Base-by-base conservation (phyloP, 106 monocot species). In the Dioscorea zingiberensis region DNA sequence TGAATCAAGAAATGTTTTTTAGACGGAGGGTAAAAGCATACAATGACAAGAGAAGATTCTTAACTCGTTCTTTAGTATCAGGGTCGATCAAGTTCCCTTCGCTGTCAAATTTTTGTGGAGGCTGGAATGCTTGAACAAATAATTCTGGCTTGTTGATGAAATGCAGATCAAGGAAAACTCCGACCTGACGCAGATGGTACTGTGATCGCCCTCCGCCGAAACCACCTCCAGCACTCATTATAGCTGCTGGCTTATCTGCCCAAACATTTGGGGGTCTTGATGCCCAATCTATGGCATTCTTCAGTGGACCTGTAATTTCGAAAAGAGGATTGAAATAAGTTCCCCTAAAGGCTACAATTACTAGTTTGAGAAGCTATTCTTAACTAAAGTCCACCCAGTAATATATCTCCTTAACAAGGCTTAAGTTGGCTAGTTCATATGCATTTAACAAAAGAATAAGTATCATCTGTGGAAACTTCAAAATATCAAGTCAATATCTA, bases 221-320 rank as follows among this genome's bases (percentile, higher is more conserved):
- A n/a, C 69, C 76, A 21, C 84, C 84, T 21, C 76, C 84, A 0
- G 76, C 75, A 27, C 79, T 80, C 8, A 84, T 53, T 19, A 84
- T 57, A 5, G 84, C 84, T 4, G 84, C 84, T 18, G 79, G 54
- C 65, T 84, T 84, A 68, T 66, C 79, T 15, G 79, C 79, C 79
- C 76, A 76, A 4, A 70, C 65, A 57, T 84, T 84, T 16, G 84
- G 79, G 5, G 79, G 64, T 44, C 79, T 64, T 3, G 84, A 84
- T 13, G 73, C 84, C 84, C 84, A 84, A 2, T 84, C 84, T n/a
- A 84, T 73, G 23, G 84, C 79, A 48, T 84, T 84, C 70, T 84
- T 84, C 60, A 84, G 25, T 6, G 84, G 79, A 12, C 59, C 84
- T 84, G 73, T 58, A 30, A 49, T 23, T 49, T 27, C 27, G 4